A percentile compares a stretch with the other conserved stretches of the same genome.
phyloP scores from a whole-genome alignment of 768 basidiomycete genomes.

The Cubamyces lactineus region DNA sequence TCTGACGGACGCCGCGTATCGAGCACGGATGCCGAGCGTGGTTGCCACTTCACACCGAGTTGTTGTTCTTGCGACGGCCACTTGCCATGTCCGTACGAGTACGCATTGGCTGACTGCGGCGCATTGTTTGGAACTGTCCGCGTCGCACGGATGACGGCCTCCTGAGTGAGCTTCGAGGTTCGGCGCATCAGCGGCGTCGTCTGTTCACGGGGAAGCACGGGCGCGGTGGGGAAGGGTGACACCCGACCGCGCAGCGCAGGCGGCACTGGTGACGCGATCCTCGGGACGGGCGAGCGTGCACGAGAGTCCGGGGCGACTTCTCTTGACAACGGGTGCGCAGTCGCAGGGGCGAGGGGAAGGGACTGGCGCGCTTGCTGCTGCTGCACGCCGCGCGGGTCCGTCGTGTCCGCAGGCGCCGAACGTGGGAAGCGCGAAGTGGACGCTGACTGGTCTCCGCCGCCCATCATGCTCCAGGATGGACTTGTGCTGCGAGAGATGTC shows the following conservation, averaged over 20 bases:
- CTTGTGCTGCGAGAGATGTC: slow-evolving; percentile 25
- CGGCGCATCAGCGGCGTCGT: slow-evolving; percentile 28
- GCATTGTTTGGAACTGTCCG: slow-evolving; percentile 2
- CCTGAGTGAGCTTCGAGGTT: slow-evolving; percentile 24
- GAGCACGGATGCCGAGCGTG: slow-evolving; percentile 29
- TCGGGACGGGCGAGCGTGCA: slow-evolving; percentile 9
- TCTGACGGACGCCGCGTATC: slow-evolving; percentile 11
- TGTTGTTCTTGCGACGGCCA: slow-evolving; percentile 20
- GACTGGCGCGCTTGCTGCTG: slow-evolving; percentile 15
- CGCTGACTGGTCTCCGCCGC: slow-evolving; percentile 11
- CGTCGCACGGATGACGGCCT: slow-evolving; percentile 13
- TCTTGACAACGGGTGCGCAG: slow-evolving; percentile 21
- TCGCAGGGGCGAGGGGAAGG: slow-evolving; percentile 4
- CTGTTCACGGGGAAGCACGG: slow-evolving; percentile 34
- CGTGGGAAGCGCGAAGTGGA: slow-evolving; percentile 24
- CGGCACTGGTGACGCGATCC: slow-evolving; percentile 17
- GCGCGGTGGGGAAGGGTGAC: slow-evolving; percentile 27
- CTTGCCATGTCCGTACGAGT: slow-evolving; percentile 19
- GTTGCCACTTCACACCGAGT: slow-evolving; percentile 30
- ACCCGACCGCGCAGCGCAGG: slow-evolving; percentile 23
- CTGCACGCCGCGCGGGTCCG: slow-evolving; percentile 19
- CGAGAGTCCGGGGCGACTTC: slow-evolving; percentile 9
- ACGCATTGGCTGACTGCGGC: slow-evolving; percentile 19
- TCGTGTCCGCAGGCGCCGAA: slow-evolving; percentile 21
- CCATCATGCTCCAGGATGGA: slow-evolving; percentile 24